A percentile compares a stretch with the other conserved stretches of the same genome.
Evolutionary conservation across 208 protist genomes (phyloP).

Genomic region (Trypanosoma lewisi): DNA sequence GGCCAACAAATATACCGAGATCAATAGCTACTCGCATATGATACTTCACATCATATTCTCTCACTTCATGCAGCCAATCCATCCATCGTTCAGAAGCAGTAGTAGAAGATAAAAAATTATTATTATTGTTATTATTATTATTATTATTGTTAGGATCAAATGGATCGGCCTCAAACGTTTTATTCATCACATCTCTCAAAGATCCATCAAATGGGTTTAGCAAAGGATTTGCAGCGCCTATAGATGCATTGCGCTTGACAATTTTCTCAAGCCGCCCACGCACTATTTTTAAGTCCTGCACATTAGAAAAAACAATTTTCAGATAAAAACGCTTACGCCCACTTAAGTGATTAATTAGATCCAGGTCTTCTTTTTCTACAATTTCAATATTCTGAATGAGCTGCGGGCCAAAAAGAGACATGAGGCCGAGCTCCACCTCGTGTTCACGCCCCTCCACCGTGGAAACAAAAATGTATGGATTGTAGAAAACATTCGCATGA

Average conservation of each 20-base stretch:
- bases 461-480: slow-evolving; percentile 81
- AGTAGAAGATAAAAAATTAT: no score
- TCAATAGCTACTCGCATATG: slow-evolving; percentile 98
- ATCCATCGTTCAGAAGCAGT: slow-evolving; percentile 58
- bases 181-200: slow-evolving; percentile 69
- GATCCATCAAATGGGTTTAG: slow-evolving; percentile 57
- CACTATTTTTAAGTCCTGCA: slow-evolving; percentile 91
- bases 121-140: no score
- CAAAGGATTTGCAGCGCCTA: slow-evolving; percentile 36
- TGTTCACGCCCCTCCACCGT: slow-evolving; percentile 78
- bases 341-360: slow-evolving; percentile 96
- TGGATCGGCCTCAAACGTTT: slow-evolving; percentile 57
- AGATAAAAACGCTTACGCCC: slow-evolving; percentile 91
- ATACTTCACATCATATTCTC: slow-evolving; percentile 99
- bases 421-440: slow-evolving; percentile 95
- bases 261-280: slow-evolving; percentile 79
- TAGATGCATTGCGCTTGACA: slow-evolving; percentile 74
- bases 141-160: slow-evolving; percentile 31
- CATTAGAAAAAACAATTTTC: slow-evolving; percentile 95
- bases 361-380: slow-evolving; percentile 95
- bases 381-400: slow-evolving; percentile 79
- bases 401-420: slow-evolving; percentile 83
- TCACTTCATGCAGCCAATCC: slow-evolving; percentile 95
- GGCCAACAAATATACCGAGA: slow-evolving; percentile 90
- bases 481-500: slow-evolving; percentile 63